phyloP scores from a whole-genome alignment of 2,329 filamentous ascomycete species.

The Cercospora sp. region DNA sequence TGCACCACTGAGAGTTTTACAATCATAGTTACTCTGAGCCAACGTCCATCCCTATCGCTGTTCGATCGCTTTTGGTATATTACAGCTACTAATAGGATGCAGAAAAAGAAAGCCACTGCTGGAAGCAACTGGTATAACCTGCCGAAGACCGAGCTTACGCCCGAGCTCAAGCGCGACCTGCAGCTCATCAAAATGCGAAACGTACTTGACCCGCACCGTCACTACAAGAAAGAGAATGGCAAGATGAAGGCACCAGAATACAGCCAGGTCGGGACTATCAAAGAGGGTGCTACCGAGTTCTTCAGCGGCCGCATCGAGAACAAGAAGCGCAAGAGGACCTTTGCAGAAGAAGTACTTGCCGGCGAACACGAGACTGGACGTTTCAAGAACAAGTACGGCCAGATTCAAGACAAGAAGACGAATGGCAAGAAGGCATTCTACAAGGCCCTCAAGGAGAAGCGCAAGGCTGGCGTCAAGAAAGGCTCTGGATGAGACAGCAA shows the following conservation, averaged over 20 bases:
- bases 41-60: constrained; percentile 14
- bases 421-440: constrained; percentile 91
- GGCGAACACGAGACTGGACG: constrained; percentile 65
- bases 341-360: constrained; percentile 80
- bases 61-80: neutral
- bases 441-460: constrained; percentile 69
- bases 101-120: constrained; percentile 65
- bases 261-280: constrained; percentile 83
- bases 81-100: constrained; percentile 33
- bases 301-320: constrained; percentile 77
- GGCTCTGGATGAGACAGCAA: constrained; percentile 30
- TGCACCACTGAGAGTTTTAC: constrained; percentile 65
- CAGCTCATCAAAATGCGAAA: constrained; percentile 87
- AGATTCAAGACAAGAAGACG: constrained; percentile 77
- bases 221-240: constrained; percentile 82
- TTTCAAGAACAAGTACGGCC: constrained; percentile 83
- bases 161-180: constrained; percentile 83
- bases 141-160: constrained; percentile 78
- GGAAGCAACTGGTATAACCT: constrained; percentile 86
- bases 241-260: constrained; percentile 75
- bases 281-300: constrained; percentile 86
- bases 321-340: constrained; percentile 82
- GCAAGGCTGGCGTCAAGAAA: constrained; percentile 44
- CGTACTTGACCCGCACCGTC: constrained; percentile 82
- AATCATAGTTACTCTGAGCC: constrained; percentile 78